phyloP scores from a whole-genome alignment of 805 yeast genomes.

The Candida takata region DNA sequence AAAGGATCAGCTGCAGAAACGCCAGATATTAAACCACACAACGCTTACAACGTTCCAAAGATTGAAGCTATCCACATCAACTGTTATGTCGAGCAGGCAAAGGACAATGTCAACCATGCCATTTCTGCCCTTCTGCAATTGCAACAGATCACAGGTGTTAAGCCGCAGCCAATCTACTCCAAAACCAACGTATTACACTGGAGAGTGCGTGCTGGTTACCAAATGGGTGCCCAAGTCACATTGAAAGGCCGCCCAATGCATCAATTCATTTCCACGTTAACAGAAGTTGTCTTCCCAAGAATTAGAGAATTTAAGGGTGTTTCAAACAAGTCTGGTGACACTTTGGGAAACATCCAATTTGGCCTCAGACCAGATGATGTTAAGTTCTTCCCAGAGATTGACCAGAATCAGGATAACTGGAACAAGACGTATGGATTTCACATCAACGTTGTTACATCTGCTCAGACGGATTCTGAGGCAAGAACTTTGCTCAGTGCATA shows the following conservation, averaged over 20 bases:
- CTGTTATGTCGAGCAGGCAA: constrained; percentile 69
- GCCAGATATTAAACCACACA: constrained; percentile 64
- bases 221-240: constrained; percentile 83
- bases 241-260: constrained; percentile 75
- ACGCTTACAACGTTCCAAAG: constrained; percentile 64
- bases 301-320: constrained; percentile 83
- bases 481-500: constrained; percentile 73
- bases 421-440: constrained; percentile 82
- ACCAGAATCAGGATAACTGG: constrained; percentile 83
- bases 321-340: constrained; percentile 71
- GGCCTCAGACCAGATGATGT: constrained; percentile 76
- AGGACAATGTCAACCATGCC: constrained; percentile 62
- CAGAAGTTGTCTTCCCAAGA: constrained; percentile 91
- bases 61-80: constrained; percentile 63
- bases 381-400: constrained; percentile 87
- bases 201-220: constrained; percentile 81
- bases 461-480: constrained; percentile 87
- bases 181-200: constrained; percentile 77
- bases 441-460: constrained; percentile 77
- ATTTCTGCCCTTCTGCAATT: constrained; percentile 72
- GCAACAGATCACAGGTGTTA: constrained; percentile 91
- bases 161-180: constrained; percentile 67
- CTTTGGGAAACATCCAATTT: constrained; percentile 76
- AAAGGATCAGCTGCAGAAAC: constrained; percentile 67
- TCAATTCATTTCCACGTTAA: constrained; percentile 78